A percentile compares a stretch with the other conserved stretches of the same genome.
Conservation (phyloP, 306 rosid genomes). For the Quercus cerris region DNA sequence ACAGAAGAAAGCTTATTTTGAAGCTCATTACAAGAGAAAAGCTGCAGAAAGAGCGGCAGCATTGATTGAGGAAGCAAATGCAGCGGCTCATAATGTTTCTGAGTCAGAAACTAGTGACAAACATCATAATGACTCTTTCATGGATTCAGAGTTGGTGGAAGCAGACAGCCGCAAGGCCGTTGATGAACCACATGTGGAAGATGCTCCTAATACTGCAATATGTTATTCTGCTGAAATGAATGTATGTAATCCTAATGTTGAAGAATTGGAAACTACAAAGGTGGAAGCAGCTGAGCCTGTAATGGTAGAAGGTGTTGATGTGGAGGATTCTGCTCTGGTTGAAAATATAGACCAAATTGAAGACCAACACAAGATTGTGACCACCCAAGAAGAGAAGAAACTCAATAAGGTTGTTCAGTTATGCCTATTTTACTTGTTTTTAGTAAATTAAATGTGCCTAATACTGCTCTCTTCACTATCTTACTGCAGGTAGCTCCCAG, state of each 20-base stretch:
- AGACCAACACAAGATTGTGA: conserved; percentile 17
- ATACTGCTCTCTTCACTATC: neutral
- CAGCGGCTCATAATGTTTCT: conserved; percentile 1
- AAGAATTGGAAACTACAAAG: conserved; percentile 22
- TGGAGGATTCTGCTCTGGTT: conserved; percentile 17
- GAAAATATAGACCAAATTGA: conserved; percentile 30
- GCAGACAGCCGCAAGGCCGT: conserved; percentile 15
- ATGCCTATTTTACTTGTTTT: conserved; percentile 4
- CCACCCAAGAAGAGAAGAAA: conserved; percentile 24
- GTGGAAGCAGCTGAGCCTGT: conserved; percentile 33
- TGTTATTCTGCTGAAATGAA: conserved; percentile 20
- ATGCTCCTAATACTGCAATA: conserved; percentile 17
- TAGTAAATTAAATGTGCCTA: conserved; percentile 5
- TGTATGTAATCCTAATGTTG: conserved; percentile 15
- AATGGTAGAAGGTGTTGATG: conserved; percentile 17
- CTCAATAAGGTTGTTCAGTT: conserved; percentile 33
- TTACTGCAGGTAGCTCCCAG: conserved; percentile 37
- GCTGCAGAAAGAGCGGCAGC: conserved; percentile 70
- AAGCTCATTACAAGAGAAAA: conserved; percentile 84
- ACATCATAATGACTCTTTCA: conserved; percentile 4
- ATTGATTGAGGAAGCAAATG: conserved; percentile 41
- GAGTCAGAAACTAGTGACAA: conserved; percentile 24
- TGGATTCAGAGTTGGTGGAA: neutral
- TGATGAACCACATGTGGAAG: conserved; percentile 24
- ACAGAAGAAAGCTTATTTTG: conserved; percentile 82